Percentiles rank a stretch among this genome's conserved stretches.
Evolutionary conservation across 208 protist genomes (phyloP).

Genomic region (Acanthamoeba castellanii): DNA sequence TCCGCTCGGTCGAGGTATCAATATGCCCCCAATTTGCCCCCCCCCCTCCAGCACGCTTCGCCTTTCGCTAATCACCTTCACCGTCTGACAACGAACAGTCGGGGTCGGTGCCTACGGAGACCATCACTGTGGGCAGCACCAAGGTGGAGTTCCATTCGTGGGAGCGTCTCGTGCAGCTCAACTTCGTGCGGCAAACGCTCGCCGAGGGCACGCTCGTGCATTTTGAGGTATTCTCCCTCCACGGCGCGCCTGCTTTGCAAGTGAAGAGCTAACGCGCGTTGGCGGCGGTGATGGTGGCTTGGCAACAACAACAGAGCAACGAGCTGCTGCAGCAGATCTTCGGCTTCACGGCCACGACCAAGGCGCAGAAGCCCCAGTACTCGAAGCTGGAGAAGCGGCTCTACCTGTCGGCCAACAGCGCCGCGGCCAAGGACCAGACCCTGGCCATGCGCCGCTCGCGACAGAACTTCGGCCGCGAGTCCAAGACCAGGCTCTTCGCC

Average conservation of each 20-base stretch:
- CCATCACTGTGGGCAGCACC: constrained; percentile 47
- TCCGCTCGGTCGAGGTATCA: constrained; percentile 29
- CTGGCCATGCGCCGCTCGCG: constrained; percentile 62
- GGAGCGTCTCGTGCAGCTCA: constrained; percentile 47
- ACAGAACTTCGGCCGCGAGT: constrained; percentile 54
- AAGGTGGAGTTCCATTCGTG: constrained; percentile 60
- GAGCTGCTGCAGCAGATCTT: constrained; percentile 58
- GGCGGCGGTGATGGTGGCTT: not conserved
- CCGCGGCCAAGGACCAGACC: constrained; percentile 54
- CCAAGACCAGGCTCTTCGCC: constrained; percentile 54
- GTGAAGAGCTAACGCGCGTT: not conserved
- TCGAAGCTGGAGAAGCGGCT: constrained; percentile 64
- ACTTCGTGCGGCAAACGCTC: constrained; percentile 62
- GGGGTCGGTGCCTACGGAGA: constrained; percentile 53
- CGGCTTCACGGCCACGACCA: not conserved
- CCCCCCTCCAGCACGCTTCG: not conserved
- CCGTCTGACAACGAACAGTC: not conserved
- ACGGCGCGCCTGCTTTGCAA: not conserved
- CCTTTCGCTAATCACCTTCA: not conserved
- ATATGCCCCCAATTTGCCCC: not conserved
- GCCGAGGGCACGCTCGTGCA: constrained; percentile 56
- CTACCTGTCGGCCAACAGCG: constrained; percentile 53
- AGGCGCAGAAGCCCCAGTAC: constrained; percentile 41
- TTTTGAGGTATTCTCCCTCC: constrained; percentile 24
- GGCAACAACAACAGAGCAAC: constrained; percentile 5